Evolutionary conservation across 2,329 filamentous ascomycete genomes (phyloP).

Genomic region (Alternaria brassicicola): DNA sequence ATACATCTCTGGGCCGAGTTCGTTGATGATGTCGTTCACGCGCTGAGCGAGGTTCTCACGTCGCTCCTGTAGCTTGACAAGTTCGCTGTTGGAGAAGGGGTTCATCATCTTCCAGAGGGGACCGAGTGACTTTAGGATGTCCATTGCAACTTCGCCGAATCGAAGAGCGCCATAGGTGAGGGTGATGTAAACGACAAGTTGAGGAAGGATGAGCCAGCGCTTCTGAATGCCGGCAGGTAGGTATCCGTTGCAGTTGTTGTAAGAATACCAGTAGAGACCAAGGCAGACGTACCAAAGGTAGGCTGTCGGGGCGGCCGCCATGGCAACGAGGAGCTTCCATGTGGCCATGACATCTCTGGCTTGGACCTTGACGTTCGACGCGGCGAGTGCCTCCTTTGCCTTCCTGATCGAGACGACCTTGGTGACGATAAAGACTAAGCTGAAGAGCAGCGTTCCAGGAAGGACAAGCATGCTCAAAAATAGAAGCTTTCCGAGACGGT

Average conservation of each 20-base stretch:
- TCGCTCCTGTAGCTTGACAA: constrained; percentile 75
- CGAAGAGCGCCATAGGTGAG: constrained; percentile 93
- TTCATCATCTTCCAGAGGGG: constrained; percentile 85
- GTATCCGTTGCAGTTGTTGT: constrained; percentile 79
- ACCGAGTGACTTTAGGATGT: constrained; percentile 92
- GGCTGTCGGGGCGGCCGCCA: constrained; percentile 45
- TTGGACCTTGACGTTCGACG: constrained; percentile 50
- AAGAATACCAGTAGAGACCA: constrained; percentile 42
- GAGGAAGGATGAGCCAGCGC: constrained; percentile 64
- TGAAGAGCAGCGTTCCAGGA: constrained; percentile 85
- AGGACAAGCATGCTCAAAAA: constrained; percentile 81
- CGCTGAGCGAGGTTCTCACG: constrained; percentile 77
- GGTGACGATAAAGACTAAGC: constrained; percentile 51
- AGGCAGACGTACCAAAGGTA: constrained; percentile 44
- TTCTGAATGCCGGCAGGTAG: constrained; percentile 81
- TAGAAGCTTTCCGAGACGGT: constrained; percentile 77
- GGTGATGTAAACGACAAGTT: constrained; percentile 80
- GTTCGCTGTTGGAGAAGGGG: constrained; percentile 81
- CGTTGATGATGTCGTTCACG: constrained; percentile 93
- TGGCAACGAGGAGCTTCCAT: constrained; percentile 51
- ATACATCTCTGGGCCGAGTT: constrained; percentile 92
- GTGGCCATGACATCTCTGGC: constrained; percentile 50
- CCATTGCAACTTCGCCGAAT: constrained; percentile 98
- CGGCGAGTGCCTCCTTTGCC: constrained; percentile 48
- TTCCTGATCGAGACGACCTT: constrained; percentile 49